Evolutionary conservation across 2,329 filamentous ascomycete species (phyloP).

Genomic region (Aureobasidium uvarum): DNA sequence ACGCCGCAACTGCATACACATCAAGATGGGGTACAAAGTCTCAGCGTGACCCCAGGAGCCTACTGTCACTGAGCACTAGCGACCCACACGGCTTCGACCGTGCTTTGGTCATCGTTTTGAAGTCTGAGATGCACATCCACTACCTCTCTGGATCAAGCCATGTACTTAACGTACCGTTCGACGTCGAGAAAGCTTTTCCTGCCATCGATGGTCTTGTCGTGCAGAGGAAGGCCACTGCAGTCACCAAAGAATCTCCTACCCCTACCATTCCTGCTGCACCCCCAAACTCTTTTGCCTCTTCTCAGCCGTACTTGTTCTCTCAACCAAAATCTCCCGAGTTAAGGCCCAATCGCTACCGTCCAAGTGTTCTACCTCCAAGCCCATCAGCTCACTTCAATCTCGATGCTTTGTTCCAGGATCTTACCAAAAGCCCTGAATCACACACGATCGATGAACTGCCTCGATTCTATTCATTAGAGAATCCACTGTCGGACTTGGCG

Average conservation of each 20-base stretch:
- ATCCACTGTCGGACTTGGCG: slow-evolving; percentile 82
- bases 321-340: slow-evolving; percentile 30
- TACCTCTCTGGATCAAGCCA: slow-evolving; percentile 85
- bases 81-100: slow-evolving; percentile 19
- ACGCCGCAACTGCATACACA: neutral
- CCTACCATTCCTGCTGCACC: slow-evolving; percentile 57
- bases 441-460: slow-evolving; percentile 58
- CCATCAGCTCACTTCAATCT: slow-evolving; percentile 29
- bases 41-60: neutral
- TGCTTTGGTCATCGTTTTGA: slow-evolving; percentile 86
- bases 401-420: slow-evolving; percentile 34
- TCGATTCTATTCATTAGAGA: slow-evolving; percentile 76
- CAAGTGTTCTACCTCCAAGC: slow-evolving; percentile 16
- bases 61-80: neutral
- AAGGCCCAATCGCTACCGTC: slow-evolving; percentile 11
- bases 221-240: slow-evolving; percentile 69
- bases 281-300: slow-evolving; percentile 78
- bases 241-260: slow-evolving; percentile 44
- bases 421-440: slow-evolving; percentile 27
- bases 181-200: slow-evolving; percentile 82
- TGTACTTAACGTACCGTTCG: slow-evolving; percentile 89
- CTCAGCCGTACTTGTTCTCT: slow-evolving; percentile 53
- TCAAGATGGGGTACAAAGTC: slow-evolving; percentile 13
- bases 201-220: slow-evolving; percentile 80
- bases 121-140: slow-evolving; percentile 89